These are phyloP conservation scores for Trichoderma sp. DNA, from an alignment of 2,329 filamentous ascomycete genomes.

Conservation along the genomic window DNA sequence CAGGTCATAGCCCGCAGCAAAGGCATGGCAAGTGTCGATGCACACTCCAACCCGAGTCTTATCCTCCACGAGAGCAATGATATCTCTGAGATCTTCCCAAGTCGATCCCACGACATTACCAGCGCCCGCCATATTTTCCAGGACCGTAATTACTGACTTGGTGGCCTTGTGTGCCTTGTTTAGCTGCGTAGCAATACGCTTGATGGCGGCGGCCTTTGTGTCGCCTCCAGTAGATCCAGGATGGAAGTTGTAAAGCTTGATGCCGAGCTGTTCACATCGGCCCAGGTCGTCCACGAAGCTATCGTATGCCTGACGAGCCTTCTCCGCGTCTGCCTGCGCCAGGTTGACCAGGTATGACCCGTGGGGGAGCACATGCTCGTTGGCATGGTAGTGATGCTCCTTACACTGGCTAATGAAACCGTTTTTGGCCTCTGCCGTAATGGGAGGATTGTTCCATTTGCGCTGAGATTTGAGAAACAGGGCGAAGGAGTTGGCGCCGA, in stretches of 20 bases:
- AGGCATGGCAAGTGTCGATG: conserved; percentile 94
- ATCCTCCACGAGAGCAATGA: conserved; percentile 76
- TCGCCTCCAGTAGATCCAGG: conserved; percentile 77
- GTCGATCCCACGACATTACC: conserved; percentile 84
- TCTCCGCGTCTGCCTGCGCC: conserved; percentile 75
- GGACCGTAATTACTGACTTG: conserved; percentile 71
- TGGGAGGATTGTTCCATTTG: conserved; percentile 84
- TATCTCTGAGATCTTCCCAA: conserved; percentile 82
- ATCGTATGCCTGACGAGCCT: conserved; percentile 80
- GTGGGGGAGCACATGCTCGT: conserved; percentile 78
- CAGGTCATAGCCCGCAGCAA: conserved; percentile 90
- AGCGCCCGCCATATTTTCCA: conserved; percentile 93
- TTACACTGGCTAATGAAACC: conserved; percentile 69
- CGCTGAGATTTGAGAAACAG: conserved; percentile 95
- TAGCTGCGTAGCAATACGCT: conserved; percentile 75
- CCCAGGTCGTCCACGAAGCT: conserved; percentile 85
- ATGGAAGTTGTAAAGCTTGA: conserved; percentile 96
- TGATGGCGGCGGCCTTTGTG: conserved; percentile 66
- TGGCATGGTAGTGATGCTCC: conserved; percentile 68
- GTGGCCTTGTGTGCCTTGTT: conserved; percentile 80
- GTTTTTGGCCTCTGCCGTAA: conserved; percentile 64
- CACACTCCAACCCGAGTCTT: conserved; percentile 88
- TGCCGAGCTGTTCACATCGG: conserved; percentile 82
- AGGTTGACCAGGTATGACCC: conserved; percentile 97
- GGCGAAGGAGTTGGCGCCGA: conserved; percentile 90